Base-by-base conservation (phyloP, 306 rosid genomes). In the Argentina anserina region DNA sequence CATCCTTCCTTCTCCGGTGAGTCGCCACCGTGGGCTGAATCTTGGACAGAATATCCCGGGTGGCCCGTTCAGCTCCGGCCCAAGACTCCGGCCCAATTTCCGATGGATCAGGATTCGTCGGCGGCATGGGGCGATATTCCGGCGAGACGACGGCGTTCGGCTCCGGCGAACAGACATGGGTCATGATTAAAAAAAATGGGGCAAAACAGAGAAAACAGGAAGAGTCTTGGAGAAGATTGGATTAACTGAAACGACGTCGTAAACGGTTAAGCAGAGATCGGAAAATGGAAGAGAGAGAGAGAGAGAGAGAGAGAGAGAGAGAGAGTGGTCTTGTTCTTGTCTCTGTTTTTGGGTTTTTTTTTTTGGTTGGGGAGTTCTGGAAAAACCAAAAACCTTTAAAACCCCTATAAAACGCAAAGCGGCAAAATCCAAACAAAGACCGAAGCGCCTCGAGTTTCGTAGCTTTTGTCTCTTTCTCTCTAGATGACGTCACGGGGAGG, bases 11-110 rank as follows among this genome's bases (percentile, higher is more conserved):
- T 73, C 66, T 80, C 67, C 58, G 80, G 68, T 85, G 72, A 20
- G 84, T 56, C 20, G 47, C 77, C 63, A 34, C 59, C 63, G 84
- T 82, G 13, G 89, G 86, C 71, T 75, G 84, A 80, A 85, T 79
- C 72, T 29, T 69, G 9, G 64, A 28, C 50, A 81, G 43, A 33
- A 85, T 73, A 45, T 66, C 74, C 0, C 17, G 31, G 33, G 63
- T 21, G 7, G 67, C 53, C 49, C 21, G 47, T 72, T 85, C 84
- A 1, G 82, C 84, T 45, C n/a, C 53, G 5, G 58, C 73, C 86
- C 78, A 85, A 76, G 59, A n/a, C 17, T 81, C 85, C 1, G 36
- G 41, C 65, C 70, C 50, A 7, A 74, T 69, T 42, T 42, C 59
- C 34, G 21, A 52, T 9, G 70, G 70, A 65, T 70, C 77, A 12